Conservation (phyloP, 805 yeast genomes). For the Starmerella sp. region DNA sequence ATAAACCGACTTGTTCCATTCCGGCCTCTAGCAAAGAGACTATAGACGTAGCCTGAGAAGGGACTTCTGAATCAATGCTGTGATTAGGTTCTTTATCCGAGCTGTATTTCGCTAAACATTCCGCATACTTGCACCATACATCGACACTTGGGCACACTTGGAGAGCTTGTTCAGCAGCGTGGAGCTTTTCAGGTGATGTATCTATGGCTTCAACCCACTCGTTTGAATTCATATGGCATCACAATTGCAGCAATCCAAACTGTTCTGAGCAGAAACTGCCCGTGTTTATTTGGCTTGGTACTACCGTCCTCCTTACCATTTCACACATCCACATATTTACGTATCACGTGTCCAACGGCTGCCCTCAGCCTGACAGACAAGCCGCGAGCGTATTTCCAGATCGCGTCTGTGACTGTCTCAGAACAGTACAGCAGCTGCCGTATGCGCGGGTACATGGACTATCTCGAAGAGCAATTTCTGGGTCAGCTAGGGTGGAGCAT, state of each 20-base stretch:
- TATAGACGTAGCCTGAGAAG: not conserved
- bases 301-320: no score
- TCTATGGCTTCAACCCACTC: not conserved
- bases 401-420: not conserved
- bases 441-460: constrained; percentile 83
- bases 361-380: no score
- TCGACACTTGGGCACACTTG: not conserved
- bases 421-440: not conserved
- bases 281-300: no score
- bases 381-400: no score
- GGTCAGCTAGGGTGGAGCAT: constrained; percentile 64
- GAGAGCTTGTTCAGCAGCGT: not conserved
- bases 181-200: not conserved
- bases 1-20: not conserved
- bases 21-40: not conserved
- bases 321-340: no score
- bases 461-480: constrained; percentile 62
- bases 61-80: not conserved
- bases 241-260: no score
- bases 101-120: not conserved
- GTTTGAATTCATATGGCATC: not conserved
- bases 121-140: not conserved
- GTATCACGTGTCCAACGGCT: no score
- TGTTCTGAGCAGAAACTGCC: no score
- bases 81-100: not conserved